Base-by-base conservation (phyloP, 2,329 filamentous ascomycete species). In the Pseudogymnoascus sp. region DNA sequence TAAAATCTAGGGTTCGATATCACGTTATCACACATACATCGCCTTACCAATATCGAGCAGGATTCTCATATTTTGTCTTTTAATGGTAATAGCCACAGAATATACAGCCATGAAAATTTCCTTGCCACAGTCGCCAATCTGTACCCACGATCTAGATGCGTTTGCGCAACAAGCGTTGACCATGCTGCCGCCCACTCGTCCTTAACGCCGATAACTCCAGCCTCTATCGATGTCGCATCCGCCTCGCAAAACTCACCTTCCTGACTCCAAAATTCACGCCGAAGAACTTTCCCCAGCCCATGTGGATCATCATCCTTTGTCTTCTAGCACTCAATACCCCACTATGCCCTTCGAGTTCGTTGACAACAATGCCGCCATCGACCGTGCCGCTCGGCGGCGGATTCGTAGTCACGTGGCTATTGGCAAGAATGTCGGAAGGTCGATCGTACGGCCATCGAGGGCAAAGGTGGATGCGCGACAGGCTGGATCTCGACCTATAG, bases 381-480 rank as follows among this genome's bases (percentile, higher is more conserved):
- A 67, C 56, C 37, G 37, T n/a, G 40, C 13, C 3, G 60, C 63
- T 11, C 62, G 67, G 2, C 67, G 65, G 53, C 53, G 63, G 8
- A 68, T 68, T 13, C 62, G 67, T 4, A 67, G 65, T 60, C 67
- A 67, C 65, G 67, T 67, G 21, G 66, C 66, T 53, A 33, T 33
- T 14, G 67, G 67, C n/a, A 69, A 66, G 61, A 69, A 69, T 40
- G 56, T n/a, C 16, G 63, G 63, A 4, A 66, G 64, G 33, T 56
- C 40, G 19, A 33, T 62, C 38, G 44, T 53, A 14, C 64, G 59
- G 19, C 62, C 62, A 11, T 65, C 64, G 2, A 59, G 61, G 37
- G 56, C 40, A 21, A 62, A 61, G 47, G n/a, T 26, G 3, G 2
- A 4, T 33, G 16, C 19, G 35, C 29, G 10, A 31, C 42, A 47